Base-by-base conservation (phyloP, 148 eudicot genomes). In the Heliosperma pusillum region DNA sequence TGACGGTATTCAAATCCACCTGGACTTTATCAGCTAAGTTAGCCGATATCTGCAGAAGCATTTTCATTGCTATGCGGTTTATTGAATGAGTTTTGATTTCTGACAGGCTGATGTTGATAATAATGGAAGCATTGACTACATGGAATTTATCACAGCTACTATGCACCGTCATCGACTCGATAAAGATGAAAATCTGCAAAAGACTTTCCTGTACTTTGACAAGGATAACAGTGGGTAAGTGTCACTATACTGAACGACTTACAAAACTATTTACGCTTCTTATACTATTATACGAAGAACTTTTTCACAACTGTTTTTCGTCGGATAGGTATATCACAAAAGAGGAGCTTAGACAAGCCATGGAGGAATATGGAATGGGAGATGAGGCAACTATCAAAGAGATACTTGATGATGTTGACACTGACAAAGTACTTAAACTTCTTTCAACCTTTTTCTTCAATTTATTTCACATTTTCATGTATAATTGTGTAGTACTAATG, bases 161-260 rank as follows among this genome's bases (percentile, higher is more conserved):
- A 93, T 91, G 97, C 97, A 91, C 72, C 89, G 94, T 0, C 98
- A 93, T 83, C 87, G 88, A 76, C 86, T 91, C 33, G 96, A 93
- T 29, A 91, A 78, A 77, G 94, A 91, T 58, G 97, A 91, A 68
- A 82, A 88, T 67, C 75, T 93, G 82, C n/a, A 45, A 65, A 83
- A 86, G 88, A 90, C 91, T 68, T 93, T 93, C 67, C 82, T 76
- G 74, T 89, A 67, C 82, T 93, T 93, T 58, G 98, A 91, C 85
- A 86, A 79, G 80, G 98, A 93, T 78, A 30, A 55, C 76, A 93
- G 86, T 40, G 98, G 98, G 98, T 91, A 76, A 63, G 86, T 78
- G 74, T 47, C 27, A 57, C 3, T 67, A 17, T 11, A 44, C 12
- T n/a, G 53, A 16, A 36, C 20, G 13, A 33, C 7, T 36, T 33